Evolutionary conservation across 176 grass and related monocot species (phyloP), one percentile per base, ranked within the genome.

Genomic region (Leersia perrieri): DNA sequence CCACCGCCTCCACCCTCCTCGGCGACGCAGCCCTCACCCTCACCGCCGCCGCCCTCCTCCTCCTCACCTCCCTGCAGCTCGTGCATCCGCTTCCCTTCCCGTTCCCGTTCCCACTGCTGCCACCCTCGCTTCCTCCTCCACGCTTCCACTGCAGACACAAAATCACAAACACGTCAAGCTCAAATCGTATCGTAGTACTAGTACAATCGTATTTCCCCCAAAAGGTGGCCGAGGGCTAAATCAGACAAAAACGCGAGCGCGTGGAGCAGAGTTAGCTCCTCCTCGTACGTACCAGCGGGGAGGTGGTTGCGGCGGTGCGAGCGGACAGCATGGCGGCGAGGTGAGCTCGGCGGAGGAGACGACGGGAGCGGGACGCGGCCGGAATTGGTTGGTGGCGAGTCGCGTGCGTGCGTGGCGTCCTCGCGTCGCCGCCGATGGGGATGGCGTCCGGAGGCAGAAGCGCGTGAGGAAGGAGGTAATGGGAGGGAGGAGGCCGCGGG

Each of bases 101-200:
- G 76, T 33, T 34, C 49, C 60, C 47, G 77, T 71, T 73, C 45
- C 63, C 78, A 66, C 60, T 40, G 77, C 85, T 74, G 70, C 64
- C 78, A 68, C 39, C 65, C 41, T 92, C 60, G 51, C 18, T 68
- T 63, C 75, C 60, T 68, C 44, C 57, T 31, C 70, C 77, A 16
- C 83, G 83, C 73, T 84, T 91, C 87, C 73, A 90, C 88, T 90
- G 83, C 78, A 47, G 15, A 18, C 72, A 18, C 3, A 75, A 40
- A 30, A 64, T 42, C 26, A 63, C 32, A 64, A 8, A 41, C 31
- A 39, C 55, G 60, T 61, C 39, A 23, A 33, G 18, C 6, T 18
- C n/a, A n/a, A n/a, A n/a, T n/a, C n/a, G n/a, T n/a, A n/a, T n/a
- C n/a, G n/a, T n/a, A n/a, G n/a, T n/a, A n/a, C n/a, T n/a, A n/a